phyloP scores from a whole-genome alignment of 805 yeast genomes.

The Metschnikowia bowlesiae region DNA sequence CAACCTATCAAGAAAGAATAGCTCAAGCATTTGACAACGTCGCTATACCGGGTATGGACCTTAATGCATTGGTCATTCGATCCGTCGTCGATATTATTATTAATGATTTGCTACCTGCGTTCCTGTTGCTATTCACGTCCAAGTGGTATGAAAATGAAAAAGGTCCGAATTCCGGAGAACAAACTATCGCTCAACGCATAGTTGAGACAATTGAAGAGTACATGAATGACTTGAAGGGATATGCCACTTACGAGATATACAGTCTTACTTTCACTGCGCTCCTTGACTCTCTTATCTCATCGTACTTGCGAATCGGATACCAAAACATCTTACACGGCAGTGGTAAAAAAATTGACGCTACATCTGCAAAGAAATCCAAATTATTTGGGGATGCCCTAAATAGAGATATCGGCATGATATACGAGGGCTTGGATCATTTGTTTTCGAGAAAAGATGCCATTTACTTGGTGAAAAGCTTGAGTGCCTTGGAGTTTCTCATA shows the following conservation, averaged over 20 bases:
- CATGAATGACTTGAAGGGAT: conserved; percentile 56
- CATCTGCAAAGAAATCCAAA: conserved; percentile 30
- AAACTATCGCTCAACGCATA: conserved; percentile 53
- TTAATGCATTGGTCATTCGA: conserved; percentile 71
- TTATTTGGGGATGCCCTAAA: conserved; percentile 36
- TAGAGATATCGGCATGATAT: conserved; percentile 37
- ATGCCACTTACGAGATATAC: conserved; percentile 39
- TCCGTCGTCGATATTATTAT: conserved; percentile 63
- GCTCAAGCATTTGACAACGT: conserved; percentile 37
- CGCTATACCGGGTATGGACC: conserved; percentile 66
- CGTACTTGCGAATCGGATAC: conserved; percentile 37
- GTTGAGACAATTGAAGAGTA: conserved; percentile 74
- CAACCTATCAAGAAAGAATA: conserved; percentile 33
- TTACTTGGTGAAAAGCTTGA: conserved; percentile 35
- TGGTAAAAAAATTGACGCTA: conserved; percentile 40
- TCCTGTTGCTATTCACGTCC: conserved; percentile 58
- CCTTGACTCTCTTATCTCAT: conserved; percentile 34
- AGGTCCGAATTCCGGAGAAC: conserved; percentile 25
- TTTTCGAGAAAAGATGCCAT: conserved; percentile 38
- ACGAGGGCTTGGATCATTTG: conserved; percentile 31
- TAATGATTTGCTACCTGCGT: conserved; percentile 65
- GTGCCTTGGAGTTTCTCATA: conserved; percentile 39
- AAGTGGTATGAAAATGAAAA: conserved; percentile 54
- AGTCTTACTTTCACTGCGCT: conserved; percentile 35
- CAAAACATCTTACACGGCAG: conserved; percentile 39